Percentiles rank a stretch among this genome's conserved stretches.
These are phyloP conservation scores for Neonectria sp. DNA, from an alignment of 2,329 filamentous ascomycete species.

Conservation along the genomic window DNA sequence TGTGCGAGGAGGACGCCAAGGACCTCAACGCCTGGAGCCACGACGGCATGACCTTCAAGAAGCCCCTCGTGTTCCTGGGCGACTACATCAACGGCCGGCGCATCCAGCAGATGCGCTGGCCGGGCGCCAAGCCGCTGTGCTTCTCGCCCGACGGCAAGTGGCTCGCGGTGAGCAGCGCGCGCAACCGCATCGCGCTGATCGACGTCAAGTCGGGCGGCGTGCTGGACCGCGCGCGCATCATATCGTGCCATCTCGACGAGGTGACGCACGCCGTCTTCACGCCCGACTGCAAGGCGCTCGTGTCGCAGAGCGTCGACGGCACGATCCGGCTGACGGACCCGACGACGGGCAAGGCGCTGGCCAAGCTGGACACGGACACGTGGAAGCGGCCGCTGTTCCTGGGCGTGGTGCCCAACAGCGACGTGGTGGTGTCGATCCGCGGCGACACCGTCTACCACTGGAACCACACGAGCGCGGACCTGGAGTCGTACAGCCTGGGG, in stretches of 20 bases:
- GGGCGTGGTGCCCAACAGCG: constrained; percentile 48
- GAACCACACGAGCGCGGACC: constrained; percentile 47
- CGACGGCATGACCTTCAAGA: constrained; percentile 42
- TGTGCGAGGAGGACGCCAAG: constrained; percentile 43
- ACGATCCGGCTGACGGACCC: constrained; percentile 47
- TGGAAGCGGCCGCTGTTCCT: constrained; percentile 48
- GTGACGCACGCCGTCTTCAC: constrained; percentile 49
- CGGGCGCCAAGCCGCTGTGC: constrained; percentile 41
- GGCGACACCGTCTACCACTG: constrained; percentile 54
- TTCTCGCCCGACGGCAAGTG: constrained; percentile 44
- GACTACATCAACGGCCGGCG: constrained; percentile 44
- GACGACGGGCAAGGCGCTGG: constrained; percentile 38
- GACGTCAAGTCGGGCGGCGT: constrained; percentile 30
- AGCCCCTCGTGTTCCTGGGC: constrained; percentile 41
- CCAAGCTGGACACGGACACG: constrained; percentile 49
- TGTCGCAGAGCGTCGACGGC: constrained; percentile 48
- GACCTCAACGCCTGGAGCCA: constrained; percentile 39
- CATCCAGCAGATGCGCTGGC: constrained; percentile 40
- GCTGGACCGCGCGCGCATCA: constrained; percentile 34
- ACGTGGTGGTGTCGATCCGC: constrained; percentile 53
- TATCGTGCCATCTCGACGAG: constrained; percentile 44
- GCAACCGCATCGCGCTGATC: constrained; percentile 44
- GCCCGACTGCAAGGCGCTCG: constrained; percentile 40
- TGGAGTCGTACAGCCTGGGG: constrained; percentile 53
- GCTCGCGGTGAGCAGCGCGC: constrained; percentile 42